Conservation (phyloP, 257 asterid species). For the Petrea volubilis region DNA sequence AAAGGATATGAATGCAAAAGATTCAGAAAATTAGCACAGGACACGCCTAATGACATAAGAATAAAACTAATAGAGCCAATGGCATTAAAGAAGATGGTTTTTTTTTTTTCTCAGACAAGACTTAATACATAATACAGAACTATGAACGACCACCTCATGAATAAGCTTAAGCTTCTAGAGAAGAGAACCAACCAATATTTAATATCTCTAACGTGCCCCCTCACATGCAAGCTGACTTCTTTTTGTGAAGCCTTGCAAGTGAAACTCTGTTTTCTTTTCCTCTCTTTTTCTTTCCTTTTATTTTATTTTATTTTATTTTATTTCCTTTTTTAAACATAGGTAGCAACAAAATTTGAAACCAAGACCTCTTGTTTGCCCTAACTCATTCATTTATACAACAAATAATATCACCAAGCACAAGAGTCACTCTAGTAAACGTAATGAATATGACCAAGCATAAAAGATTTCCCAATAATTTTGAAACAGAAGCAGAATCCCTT, state of each 20-base stretch:
- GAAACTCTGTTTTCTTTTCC: no score
- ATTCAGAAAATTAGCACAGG: slow-evolving; percentile 7
- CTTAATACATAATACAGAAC: background rate
- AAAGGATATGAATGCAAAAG: background rate
- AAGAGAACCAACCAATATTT: background rate
- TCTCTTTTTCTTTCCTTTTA: no score
- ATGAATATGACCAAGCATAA: background rate
- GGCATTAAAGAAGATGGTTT: background rate
- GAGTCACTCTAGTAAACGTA: background rate
- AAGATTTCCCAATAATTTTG: background rate
- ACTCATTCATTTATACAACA: background rate
- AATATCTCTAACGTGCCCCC: no score
- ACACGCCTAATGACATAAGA: slow-evolving; percentile 14
- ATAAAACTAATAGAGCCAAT: background rate
- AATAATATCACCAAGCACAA: background rate
- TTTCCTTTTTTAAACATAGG: no score
- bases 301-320: no score
- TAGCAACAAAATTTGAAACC: no score
- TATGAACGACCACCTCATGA: no score
- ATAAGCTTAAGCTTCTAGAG: background rate
- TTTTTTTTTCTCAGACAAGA: background rate
- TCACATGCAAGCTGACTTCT: no score
- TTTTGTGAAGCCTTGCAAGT: no score
- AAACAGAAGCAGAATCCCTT: slow-evolving; percentile 6
- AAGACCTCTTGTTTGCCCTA: no score